Percentiles rank a stretch among this genome's conserved stretches.
Conservation (phyloP, 139 green algal species). For the Asterochloris erici region DNA sequence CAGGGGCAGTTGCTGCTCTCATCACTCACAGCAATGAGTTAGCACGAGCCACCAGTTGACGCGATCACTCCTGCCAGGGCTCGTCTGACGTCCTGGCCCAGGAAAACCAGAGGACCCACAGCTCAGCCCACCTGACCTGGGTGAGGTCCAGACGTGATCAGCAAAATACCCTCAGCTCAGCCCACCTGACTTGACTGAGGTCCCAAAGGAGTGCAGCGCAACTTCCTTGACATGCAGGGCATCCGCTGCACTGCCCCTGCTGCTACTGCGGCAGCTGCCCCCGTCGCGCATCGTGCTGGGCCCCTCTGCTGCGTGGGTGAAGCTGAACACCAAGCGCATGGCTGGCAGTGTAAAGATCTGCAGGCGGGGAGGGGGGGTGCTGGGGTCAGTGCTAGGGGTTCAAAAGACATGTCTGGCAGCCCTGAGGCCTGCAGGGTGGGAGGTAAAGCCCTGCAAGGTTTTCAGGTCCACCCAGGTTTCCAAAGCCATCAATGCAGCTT, state of each 20-base stretch:
- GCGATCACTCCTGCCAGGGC: too few species aligned
- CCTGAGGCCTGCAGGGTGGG: too few species aligned
- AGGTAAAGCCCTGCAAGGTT: too few species aligned
- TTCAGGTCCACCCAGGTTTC: too few species aligned
- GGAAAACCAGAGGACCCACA: too few species aligned
- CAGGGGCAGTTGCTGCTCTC: too few species aligned
- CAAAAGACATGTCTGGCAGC: too few species aligned
- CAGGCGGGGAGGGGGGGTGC: slow-evolving; percentile 21
- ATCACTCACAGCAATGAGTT: too few species aligned
- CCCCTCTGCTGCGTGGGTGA: slow-evolving; percentile 23
- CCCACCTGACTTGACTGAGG: neutral
- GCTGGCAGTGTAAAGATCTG: slow-evolving; percentile 53
- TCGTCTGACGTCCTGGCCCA: too few species aligned
- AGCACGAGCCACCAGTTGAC: too few species aligned
- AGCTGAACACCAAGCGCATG: slow-evolving; percentile 40
- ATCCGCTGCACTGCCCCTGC: neutral
- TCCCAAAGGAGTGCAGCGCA: slow-evolving; percentile 41
- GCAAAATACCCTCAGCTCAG: neutral
- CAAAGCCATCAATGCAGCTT: too few species aligned
- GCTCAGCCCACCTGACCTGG: neutral
- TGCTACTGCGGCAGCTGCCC: neutral
- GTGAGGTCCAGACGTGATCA: neutral
- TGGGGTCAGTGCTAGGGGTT: neutral
- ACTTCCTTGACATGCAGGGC: slow-evolving; percentile 27
- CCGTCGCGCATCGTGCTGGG: slow-evolving; percentile 15